Conservation (phyloP, 2,329 filamentous ascomycete genomes). For the Westerdykella sp. region DNA sequence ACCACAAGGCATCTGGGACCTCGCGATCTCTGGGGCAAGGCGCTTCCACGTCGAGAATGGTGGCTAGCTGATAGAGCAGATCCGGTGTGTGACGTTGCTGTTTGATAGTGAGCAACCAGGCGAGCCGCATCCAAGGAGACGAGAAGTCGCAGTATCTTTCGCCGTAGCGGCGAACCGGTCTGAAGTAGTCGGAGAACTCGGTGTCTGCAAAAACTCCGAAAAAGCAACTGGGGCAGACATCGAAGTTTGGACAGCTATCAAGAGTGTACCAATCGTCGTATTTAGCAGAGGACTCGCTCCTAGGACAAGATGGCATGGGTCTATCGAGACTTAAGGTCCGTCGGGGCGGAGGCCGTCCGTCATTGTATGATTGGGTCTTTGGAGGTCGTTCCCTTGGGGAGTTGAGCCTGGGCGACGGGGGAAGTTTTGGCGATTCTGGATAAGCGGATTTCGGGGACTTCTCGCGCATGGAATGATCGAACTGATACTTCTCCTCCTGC, state of each 20-base stretch:
- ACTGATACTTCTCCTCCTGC: slow-evolving; percentile 39
- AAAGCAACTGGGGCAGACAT: slow-evolving; percentile 79
- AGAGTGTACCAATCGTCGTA: slow-evolving; percentile 78
- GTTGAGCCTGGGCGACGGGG: slow-evolving; percentile 14
- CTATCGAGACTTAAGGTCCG: slow-evolving; percentile 14
- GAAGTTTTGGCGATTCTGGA: slow-evolving; percentile 17
- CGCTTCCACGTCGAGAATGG: slow-evolving; percentile 51
- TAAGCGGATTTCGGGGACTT: slow-evolving; percentile 8
- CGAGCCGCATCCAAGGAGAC: slow-evolving; percentile 74
- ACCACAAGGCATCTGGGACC: slow-evolving; percentile 60
- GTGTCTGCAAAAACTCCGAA: slow-evolving; percentile 62
- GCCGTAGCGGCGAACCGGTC: slow-evolving; percentile 53
- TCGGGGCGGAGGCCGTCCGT: slow-evolving; percentile 18
- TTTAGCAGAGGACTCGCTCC: slow-evolving; percentile 55
- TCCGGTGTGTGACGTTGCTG: slow-evolving; percentile 59
- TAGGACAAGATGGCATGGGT: slow-evolving; percentile 56
- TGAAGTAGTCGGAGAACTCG: slow-evolving; percentile 61
- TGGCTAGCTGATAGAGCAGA: slow-evolving; percentile 63
- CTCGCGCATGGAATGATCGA: slow-evolving; percentile 20
- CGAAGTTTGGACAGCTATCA: slow-evolving; percentile 61
- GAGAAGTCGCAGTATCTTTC: slow-evolving; percentile 73
- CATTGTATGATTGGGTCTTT: slow-evolving; percentile 1
- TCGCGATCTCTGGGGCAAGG: slow-evolving; percentile 54
- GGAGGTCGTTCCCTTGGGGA: slow-evolving; percentile 19
- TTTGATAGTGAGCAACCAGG: slow-evolving; percentile 74